These are phyloP conservation scores for Dendrobium huoshanense DNA, from an alignment of 106 monocot species.

Conservation along the genomic window DNA sequence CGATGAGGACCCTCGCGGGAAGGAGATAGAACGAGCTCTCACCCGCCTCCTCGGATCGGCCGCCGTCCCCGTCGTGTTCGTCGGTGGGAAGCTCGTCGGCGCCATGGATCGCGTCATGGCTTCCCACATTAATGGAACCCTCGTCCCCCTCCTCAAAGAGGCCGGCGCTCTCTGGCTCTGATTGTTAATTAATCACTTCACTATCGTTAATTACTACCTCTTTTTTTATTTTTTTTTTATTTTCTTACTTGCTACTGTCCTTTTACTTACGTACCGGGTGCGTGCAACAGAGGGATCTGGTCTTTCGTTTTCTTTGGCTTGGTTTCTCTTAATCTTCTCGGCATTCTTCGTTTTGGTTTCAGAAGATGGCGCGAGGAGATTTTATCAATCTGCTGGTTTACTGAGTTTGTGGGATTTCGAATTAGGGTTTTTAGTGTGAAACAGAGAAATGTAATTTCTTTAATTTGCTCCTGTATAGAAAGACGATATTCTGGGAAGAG, in stretches of 20 bases:
- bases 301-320: slow-evolving; percentile 7
- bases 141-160: slow-evolving; percentile 83
- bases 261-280: neutral
- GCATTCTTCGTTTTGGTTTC: slow-evolving; percentile 1
- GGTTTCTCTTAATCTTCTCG: neutral
- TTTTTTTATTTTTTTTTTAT: neutral
- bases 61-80: slow-evolving; percentile 52
- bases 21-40: slow-evolving; percentile 66
- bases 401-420: neutral
- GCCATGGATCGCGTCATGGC: slow-evolving; percentile 87
- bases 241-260: neutral
- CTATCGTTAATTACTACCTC: neutral
- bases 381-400: slow-evolving; percentile 3
- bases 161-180: slow-evolving; percentile 96
- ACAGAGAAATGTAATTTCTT: slow-evolving; percentile 6
- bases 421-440: slow-evolving; percentile 5
- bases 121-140: slow-evolving; percentile 80
- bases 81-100: slow-evolving; percentile 87
- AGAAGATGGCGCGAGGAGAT: neutral
- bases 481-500: neutral
- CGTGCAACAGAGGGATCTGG: slow-evolving; percentile 5
- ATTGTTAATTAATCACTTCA: neutral
- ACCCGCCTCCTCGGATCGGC: slow-evolving; percentile 31
- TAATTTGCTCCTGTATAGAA: slow-evolving; percentile 8
- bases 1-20: slow-evolving; percentile 62